These are phyloP conservation scores for Pneumocystis murina DNA, from an alignment of 1,139 yeast genomes.

Conservation along the genomic window DNA sequence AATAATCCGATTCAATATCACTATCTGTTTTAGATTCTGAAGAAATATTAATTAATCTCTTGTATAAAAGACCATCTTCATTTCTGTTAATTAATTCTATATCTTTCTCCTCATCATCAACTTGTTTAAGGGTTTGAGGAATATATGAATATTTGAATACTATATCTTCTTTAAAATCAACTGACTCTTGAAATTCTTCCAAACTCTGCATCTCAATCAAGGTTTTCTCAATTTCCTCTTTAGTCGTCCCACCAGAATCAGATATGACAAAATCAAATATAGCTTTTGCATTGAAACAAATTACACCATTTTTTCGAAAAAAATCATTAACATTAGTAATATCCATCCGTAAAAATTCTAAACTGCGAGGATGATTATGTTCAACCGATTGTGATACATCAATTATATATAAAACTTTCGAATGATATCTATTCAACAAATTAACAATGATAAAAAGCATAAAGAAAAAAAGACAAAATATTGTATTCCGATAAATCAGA, in stretches of 20 bases:
- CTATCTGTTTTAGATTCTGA: slow-evolving; percentile 8
- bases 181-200: slow-evolving; percentile 7
- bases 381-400: slow-evolving; percentile 97
- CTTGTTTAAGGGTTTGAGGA: slow-evolving; percentile 44
- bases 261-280: slow-evolving; percentile 58
- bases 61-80: slow-evolving; percentile 50
- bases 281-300: slow-evolving; percentile 65
- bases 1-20: slow-evolving; percentile 21
- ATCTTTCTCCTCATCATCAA: slow-evolving; percentile 56
- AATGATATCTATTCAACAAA: slow-evolving; percentile 30
- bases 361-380: slow-evolving; percentile 94
- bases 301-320: slow-evolving; percentile 58
- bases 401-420: slow-evolving; percentile 67
- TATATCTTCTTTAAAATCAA: slow-evolving; percentile 47
- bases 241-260: slow-evolving; percentile 18
- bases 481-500: slow-evolving; percentile 96
- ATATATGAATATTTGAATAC: slow-evolving; percentile 77
- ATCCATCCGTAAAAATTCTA: slow-evolving; percentile 92
- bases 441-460: background rate
- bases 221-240: slow-evolving; percentile 30
- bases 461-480: slow-evolving; percentile 33
- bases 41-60: slow-evolving; percentile 20
- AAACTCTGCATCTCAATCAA: slow-evolving; percentile 19
- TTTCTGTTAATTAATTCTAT: slow-evolving; percentile 74
- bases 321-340: slow-evolving; percentile 87